A percentile compares a stretch with the other conserved stretches of the same genome.
These are phyloP conservation scores for Pyrrhoderma lamaoense DNA, from an alignment of 1,284 basidiomycete genomes.

Conservation along the genomic window DNA sequence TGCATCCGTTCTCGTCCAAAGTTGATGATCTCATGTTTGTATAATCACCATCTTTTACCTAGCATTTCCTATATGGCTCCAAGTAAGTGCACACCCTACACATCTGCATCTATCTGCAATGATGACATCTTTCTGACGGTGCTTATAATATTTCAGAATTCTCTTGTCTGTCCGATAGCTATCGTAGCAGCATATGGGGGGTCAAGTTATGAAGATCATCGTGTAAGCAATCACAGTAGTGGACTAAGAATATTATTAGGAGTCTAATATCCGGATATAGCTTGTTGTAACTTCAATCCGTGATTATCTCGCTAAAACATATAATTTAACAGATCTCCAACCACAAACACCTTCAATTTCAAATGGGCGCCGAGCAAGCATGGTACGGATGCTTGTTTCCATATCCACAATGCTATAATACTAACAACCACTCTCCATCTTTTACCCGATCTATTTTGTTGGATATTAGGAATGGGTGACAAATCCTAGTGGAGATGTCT, in stretches of 20 bases:
- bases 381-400: slow-evolving; percentile 16
- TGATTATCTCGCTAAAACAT: slow-evolving; percentile 57
- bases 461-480: neutral
- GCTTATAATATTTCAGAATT: slow-evolving; percentile 43
- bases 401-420: slow-evolving; percentile 1
- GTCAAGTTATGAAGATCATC: slow-evolving; percentile 71
- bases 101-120: no score
- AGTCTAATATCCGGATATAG: slow-evolving; percentile 29
- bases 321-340: slow-evolving; percentile 27
- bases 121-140: no score
- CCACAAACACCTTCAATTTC: slow-evolving; percentile 11
- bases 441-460: slow-evolving; percentile 1
- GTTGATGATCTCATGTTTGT: slow-evolving; percentile 9
- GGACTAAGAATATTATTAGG: neutral
- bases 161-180: slow-evolving; percentile 73
- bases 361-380: slow-evolving; percentile 14
- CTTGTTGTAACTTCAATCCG: slow-evolving; percentile 57
- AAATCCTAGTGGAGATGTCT: slow-evolving; percentile 6
- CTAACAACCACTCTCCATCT: slow-evolving; percentile 4
- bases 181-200: slow-evolving; percentile 77
- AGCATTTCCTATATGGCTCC: slow-evolving; percentile 81
- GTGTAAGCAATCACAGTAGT: slow-evolving; percentile 36
- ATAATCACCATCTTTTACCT: slow-evolving; percentile 7
- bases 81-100: slow-evolving; percentile 49
- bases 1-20: neutral